Conservation (phyloP, 176 grass and related monocot species). For the Oryza glaberrima region DNA sequence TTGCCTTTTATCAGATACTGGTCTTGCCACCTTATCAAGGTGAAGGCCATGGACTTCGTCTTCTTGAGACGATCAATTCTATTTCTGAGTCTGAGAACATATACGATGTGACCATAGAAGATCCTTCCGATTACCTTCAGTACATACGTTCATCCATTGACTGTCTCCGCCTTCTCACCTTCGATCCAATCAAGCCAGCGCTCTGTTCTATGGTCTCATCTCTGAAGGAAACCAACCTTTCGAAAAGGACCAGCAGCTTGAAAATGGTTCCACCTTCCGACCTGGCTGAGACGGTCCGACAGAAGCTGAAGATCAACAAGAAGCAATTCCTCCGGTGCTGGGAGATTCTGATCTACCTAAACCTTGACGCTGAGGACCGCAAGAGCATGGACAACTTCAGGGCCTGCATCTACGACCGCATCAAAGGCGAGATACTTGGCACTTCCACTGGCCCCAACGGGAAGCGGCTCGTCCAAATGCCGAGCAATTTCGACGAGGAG, state of each 20-base stretch:
- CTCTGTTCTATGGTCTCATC: conserved; percentile 49
- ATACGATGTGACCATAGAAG: conserved; percentile 84
- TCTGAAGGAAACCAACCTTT: conserved; percentile 71
- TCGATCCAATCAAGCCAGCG: conserved; percentile 63
- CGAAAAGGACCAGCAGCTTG: conserved; percentile 54
- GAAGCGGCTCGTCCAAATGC: conserved; percentile 66
- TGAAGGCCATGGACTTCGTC: conserved; percentile 73
- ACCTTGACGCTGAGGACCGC: conserved; percentile 53
- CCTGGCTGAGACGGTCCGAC: conserved; percentile 55
- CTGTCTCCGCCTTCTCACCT: conserved; percentile 62
- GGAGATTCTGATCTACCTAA: conserved; percentile 85
- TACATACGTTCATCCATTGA: conserved; percentile 80
- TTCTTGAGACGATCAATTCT: conserved; percentile 82
- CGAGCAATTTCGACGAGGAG: conserved; percentile 57
- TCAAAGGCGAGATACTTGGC: conserved; percentile 65
- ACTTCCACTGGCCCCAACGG: conserved; percentile 45
- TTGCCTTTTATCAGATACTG: conserved; percentile 66
- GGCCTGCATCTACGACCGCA: conserved; percentile 71
- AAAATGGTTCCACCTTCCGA: conserved; percentile 53
- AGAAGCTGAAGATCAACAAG: conserved; percentile 86
- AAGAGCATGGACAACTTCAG: conserved; percentile 80
- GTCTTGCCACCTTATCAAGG: conserved; percentile 85
- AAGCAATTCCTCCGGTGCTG: conserved; percentile 83
- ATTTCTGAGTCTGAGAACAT: conserved; percentile 74
- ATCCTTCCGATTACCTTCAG: conserved; percentile 93